A percentile compares a stretch with the other conserved stretches of the same genome.
phyloP scores from a whole-genome alignment of 345 rosid genomes.

The Populus davidiana region DNA sequence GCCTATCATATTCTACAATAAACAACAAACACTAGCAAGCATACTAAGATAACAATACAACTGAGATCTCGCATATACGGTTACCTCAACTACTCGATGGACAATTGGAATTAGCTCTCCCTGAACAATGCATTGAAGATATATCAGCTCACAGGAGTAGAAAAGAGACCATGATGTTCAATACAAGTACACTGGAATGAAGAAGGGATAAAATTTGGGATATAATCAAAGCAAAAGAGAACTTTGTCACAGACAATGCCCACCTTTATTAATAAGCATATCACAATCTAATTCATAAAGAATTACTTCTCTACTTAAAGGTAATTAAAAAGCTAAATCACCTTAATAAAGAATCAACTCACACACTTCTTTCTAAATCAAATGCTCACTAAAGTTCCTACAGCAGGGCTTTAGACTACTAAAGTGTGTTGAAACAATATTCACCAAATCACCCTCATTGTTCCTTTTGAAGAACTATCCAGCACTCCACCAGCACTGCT shows the following conservation, averaged over 20 bases:
- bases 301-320: neutral
- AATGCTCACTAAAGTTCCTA: neutral
- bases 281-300: neutral
- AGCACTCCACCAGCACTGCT: neutral
- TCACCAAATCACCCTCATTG: neutral
- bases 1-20: neutral
- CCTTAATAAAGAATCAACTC: neutral
- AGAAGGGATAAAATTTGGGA: neutral
- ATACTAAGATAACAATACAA: neutral
- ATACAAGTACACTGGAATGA: neutral
- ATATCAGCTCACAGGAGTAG: neutral
- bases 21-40: neutral
- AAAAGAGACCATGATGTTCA: neutral
- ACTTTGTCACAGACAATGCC: neutral
- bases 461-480: no score
- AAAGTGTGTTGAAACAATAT: neutral
- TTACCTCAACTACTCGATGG: slow-evolving; percentile 51
- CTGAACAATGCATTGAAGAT: slow-evolving; percentile 19
- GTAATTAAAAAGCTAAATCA: neutral
- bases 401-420: neutral
- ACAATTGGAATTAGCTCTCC: slow-evolving; percentile 49
- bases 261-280: neutral
- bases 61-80: neutral
- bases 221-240: neutral
- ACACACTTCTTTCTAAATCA: neutral